Evolutionary conservation across 2,329 filamentous ascomycete genomes (phyloP).

Genomic region (Cladosporium phlei): DNA sequence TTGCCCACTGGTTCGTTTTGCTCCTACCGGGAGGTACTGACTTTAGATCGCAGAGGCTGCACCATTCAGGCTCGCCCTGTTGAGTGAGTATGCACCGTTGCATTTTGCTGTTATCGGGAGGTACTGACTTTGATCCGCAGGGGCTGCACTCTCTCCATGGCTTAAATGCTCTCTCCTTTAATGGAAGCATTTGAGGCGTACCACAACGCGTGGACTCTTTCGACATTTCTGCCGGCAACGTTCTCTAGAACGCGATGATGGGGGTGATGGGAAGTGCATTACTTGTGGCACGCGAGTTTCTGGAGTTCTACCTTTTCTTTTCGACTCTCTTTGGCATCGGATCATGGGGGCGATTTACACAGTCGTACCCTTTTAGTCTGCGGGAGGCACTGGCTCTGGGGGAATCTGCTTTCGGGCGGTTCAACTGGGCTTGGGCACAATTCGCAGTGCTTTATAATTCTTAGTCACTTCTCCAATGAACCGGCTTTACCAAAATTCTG

Average conservation of each 20-base stretch:
- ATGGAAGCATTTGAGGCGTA: not conserved
- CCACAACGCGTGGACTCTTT: too few species aligned
- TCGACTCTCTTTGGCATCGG: not conserved
- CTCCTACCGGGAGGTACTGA: too few species aligned
- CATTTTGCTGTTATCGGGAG: too few species aligned
- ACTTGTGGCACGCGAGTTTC: not conserved
- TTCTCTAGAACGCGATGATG: not conserved
- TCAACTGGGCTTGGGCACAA: not conserved
- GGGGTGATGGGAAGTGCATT: not conserved
- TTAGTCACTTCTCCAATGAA: not conserved
- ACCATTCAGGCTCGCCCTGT: too few species aligned
- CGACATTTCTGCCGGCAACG: too few species aligned
- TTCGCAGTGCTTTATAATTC: conserved; percentile 1
- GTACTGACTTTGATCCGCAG: too few species aligned
- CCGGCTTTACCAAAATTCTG: conserved; percentile 11
- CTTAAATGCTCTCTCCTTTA: not conserved
- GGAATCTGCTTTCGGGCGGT: not conserved
- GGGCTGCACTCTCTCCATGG: conserved; percentile 6
- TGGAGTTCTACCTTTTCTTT: not conserved
- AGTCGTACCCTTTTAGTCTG: conserved; percentile 1
- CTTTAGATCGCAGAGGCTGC: too few species aligned
- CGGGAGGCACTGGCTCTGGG: not conserved
- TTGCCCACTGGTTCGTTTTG: too few species aligned
- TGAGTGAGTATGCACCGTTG: too few species aligned
- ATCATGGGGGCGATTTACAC: not conserved